phyloP scores from a whole-genome alignment of 805 yeast species.

The Monosporozyma siamensis region DNA sequence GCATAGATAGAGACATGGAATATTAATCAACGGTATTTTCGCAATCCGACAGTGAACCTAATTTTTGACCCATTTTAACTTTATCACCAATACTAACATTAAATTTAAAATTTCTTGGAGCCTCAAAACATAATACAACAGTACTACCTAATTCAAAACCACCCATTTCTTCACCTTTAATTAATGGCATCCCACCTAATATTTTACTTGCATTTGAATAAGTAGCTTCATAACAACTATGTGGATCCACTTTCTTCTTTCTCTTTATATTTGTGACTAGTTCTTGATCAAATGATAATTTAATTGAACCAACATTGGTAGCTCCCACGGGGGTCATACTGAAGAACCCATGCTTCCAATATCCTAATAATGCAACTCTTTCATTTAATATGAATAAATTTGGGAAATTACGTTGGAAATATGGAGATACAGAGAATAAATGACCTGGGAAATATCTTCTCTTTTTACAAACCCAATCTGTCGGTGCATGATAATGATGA shows the following conservation, averaged over 20 bases:
- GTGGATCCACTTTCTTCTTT: constrained; percentile 42
- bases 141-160: constrained; percentile 95
- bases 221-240: constrained; percentile 89
- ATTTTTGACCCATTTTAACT: constrained; percentile 75
- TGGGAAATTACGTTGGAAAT: constrained; percentile 77
- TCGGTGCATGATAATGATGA: constrained; percentile 93
- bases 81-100: constrained; percentile 59
- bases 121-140: constrained; percentile 94
- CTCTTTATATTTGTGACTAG: constrained; percentile 70
- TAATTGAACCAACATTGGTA: constrained; percentile 93
- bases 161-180: constrained; percentile 92
- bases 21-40: background rate
- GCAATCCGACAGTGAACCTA: constrained; percentile 37
- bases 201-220: constrained; percentile 68
- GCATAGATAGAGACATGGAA: no score
- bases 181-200: constrained; percentile 79
- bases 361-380: constrained; percentile 88
- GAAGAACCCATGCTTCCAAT: constrained; percentile 95
- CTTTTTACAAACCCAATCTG: constrained; percentile 87
- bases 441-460: constrained; percentile 96
- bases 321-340: constrained; percentile 99
- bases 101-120: constrained; percentile 73
- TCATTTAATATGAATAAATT: constrained; percentile 88
- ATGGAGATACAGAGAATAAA: constrained; percentile 91
- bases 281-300: constrained; percentile 83